Percentiles rank a stretch among this genome's conserved stretches.
Evolutionary conservation across 495 filamentous ascomycete genomes (phyloP).

Genomic region (Lasiosphaeria ovina): DNA sequence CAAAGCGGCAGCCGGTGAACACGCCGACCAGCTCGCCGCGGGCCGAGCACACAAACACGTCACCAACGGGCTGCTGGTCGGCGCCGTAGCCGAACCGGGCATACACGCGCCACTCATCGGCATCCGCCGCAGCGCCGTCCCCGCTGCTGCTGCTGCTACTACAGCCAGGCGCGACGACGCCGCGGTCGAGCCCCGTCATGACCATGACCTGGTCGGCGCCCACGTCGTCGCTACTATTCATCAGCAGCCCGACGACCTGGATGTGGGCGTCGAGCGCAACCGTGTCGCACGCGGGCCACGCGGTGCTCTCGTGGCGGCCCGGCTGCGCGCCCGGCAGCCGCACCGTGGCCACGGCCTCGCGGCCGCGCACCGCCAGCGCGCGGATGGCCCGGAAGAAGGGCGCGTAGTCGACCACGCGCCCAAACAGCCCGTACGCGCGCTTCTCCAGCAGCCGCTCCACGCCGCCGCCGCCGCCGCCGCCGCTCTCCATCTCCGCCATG

Average conservation of each 20-base stretch:
- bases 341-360: slow-evolving; percentile 26
- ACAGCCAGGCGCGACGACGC: neutral
- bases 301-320: slow-evolving; percentile 23
- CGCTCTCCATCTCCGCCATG: neutral
- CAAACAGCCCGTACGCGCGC: slow-evolving; percentile 29
- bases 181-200: neutral
- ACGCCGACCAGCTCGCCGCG: no score
- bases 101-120: no score
- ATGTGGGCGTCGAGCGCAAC: slow-evolving; percentile 33
- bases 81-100: no score
- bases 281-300: slow-evolving; percentile 20
- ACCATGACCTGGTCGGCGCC: neutral
- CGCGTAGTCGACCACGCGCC: slow-evolving; percentile 27
- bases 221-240: slow-evolving; percentile 16
- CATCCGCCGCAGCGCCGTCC: no score
- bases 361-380: slow-evolving; percentile 22
- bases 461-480: neutral
- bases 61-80: no score
- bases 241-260: slow-evolving; percentile 34
- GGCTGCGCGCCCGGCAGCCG: slow-evolving; percentile 1
- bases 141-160: no score
- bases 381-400: slow-evolving; percentile 29
- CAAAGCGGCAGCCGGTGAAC: no score
- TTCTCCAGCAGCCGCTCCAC: slow-evolving; percentile 16
- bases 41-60: no score